A percentile compares a stretch with the other conserved stretches of the same genome.
These are phyloP conservation scores for Floccularia luteovirens DNA, from an alignment of 768 basidiomycete species.

Conservation along the genomic window DNA sequence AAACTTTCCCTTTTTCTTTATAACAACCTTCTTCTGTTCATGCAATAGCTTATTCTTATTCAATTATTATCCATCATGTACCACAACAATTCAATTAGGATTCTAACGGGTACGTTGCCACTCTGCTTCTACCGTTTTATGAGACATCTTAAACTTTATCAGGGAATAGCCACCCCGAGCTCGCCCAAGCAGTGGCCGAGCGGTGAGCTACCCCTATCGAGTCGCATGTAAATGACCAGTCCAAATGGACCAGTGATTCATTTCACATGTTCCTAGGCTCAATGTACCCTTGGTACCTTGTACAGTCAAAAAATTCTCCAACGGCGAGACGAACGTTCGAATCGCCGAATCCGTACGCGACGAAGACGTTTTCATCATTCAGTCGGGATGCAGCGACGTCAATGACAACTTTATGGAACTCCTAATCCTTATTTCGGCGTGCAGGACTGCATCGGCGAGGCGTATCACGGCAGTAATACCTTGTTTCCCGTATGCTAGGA, in stretches of 20 bases:
- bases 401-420: slow-evolving; percentile 99
- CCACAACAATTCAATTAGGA: slow-evolving; percentile 74
- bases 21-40: slow-evolving; percentile 20
- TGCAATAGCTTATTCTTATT: slow-evolving; percentile 28
- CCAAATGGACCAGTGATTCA: slow-evolving; percentile 45
- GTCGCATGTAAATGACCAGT: slow-evolving; percentile 26
- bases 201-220: slow-evolving; percentile 69
- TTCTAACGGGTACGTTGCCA: slow-evolving; percentile 55
- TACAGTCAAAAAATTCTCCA: slow-evolving; percentile 86
- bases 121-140: slow-evolving; percentile 1
- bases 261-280: slow-evolving; percentile 55
- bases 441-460: slow-evolving; percentile 92
- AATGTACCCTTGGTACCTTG: slow-evolving; percentile 80
- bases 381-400: slow-evolving; percentile 82
- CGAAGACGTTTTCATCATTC: slow-evolving; percentile 98
- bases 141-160: slow-evolving; percentile 7
- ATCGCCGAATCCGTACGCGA: slow-evolving; percentile 94
- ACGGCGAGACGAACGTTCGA: slow-evolving; percentile 93
- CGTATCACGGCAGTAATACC: slow-evolving; percentile 97
- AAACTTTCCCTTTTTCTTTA: slow-evolving; percentile 27
- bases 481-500: slow-evolving; percentile 93
- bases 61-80: slow-evolving; percentile 46
- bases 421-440: slow-evolving; percentile 96
- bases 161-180: slow-evolving; percentile 98
- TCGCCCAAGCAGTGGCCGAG: slow-evolving; percentile 92